phyloP scores from a whole-genome alignment of 371 early-diverging fungal species.

The Haplosporangium sp. region DNA sequence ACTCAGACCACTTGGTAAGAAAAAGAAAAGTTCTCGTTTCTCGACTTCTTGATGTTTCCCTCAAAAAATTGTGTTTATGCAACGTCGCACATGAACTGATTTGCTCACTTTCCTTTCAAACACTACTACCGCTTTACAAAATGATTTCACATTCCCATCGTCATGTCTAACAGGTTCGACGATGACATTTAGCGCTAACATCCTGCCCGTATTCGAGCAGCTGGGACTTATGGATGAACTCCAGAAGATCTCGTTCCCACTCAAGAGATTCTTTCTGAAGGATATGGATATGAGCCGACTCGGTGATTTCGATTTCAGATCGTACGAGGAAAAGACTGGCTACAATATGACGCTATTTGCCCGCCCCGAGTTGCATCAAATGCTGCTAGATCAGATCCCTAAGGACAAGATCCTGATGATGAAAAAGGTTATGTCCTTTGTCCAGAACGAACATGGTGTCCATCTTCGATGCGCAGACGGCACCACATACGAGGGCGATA shows the following conservation, averaged over 20 bases:
- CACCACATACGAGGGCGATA: slow-evolving; percentile 14
- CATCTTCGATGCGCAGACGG: slow-evolving; percentile 7
- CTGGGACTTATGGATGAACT: slow-evolving; percentile 12
- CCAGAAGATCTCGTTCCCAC: background rate
- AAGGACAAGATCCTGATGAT: slow-evolving; percentile 9
- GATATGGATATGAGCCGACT: background rate
- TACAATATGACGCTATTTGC: slow-evolving; percentile 9
- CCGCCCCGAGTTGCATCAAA: slow-evolving; percentile 10
- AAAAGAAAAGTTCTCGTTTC: no score
- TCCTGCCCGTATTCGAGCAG: slow-evolving; percentile 10
- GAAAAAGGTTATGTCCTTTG: slow-evolving; percentile 14
- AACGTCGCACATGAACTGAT: no score
- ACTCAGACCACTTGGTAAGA: background rate
- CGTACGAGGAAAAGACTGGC: background rate
- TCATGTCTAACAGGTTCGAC: background rate
- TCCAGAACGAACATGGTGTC: background rate
- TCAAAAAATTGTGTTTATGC: no score
- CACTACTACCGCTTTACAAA: background rate
- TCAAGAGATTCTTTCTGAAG: background rate
- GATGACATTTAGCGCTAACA: slow-evolving; percentile 1
- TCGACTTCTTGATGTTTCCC: no score
- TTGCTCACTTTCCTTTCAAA: background rate
- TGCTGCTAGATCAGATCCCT: slow-evolving; percentile 4
- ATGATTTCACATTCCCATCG: background rate
- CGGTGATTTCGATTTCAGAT: background rate